These are phyloP conservation scores for Poa pratensis DNA, from an alignment of 176 grass and related monocot species.

Conservation along the genomic window DNA sequence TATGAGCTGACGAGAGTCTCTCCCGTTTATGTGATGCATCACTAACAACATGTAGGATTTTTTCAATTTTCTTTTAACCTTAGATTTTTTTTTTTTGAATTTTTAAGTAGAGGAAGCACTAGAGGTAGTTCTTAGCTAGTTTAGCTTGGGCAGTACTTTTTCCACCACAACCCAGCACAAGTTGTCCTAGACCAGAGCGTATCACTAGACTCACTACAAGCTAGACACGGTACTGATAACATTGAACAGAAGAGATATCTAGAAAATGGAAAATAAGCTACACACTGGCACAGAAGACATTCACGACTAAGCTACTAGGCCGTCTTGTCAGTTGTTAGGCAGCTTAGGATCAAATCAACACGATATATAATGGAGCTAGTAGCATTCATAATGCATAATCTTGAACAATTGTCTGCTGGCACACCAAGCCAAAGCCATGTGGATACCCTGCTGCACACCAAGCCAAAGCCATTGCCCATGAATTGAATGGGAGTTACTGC, in stretches of 20 bases:
- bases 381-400: background rate
- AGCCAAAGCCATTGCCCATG: conserved; percentile 5
- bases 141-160: background rate
- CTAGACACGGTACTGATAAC: background rate
- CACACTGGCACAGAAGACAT: background rate
- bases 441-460: background rate
- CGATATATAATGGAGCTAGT: background rate
- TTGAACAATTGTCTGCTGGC: background rate
- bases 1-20: background rate
- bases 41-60: background rate
- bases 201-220: background rate
- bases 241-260: background rate
- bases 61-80: no score
- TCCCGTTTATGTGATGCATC: no score
- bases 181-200: background rate
- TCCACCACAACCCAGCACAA: background rate
- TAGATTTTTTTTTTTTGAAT: no score
- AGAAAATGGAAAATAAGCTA: background rate
- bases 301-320: background rate
- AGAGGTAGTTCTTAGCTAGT: background rate
- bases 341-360: conserved; percentile 25
- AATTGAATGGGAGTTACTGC: background rate
- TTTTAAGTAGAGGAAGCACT: no score
- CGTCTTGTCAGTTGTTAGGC: background rate
- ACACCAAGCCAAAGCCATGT: conserved; percentile 8